Conservation (phyloP, 2,329 filamentous ascomycete species). For the Drechmeria coniospora region DNA sequence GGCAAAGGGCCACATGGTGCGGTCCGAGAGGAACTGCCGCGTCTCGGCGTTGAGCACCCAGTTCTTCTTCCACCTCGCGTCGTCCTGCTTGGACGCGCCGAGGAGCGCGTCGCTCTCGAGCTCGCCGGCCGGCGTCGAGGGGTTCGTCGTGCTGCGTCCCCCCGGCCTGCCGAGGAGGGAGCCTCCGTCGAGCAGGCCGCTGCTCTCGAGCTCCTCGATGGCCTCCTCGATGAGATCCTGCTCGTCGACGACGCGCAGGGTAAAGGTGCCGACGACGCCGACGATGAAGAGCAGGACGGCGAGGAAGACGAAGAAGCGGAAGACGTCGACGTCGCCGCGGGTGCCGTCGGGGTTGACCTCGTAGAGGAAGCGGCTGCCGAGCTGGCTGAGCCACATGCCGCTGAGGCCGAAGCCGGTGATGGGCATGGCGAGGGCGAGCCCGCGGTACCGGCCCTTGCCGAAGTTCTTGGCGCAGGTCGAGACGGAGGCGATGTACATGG, state of each 20-base stretch:
- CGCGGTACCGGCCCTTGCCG: slow-evolving; percentile 72
- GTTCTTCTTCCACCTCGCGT: slow-evolving; percentile 58
- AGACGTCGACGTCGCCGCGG: slow-evolving; percentile 54
- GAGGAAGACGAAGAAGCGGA: slow-evolving; percentile 78
- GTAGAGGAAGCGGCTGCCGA: slow-evolving; percentile 64
- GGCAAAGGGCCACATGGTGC: slow-evolving; percentile 92
- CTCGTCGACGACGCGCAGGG: slow-evolving; percentile 67
- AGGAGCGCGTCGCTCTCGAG: slow-evolving; percentile 27
- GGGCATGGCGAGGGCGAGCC: slow-evolving; percentile 74
- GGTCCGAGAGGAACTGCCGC: slow-evolving; percentile 65
- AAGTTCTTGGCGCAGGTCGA: slow-evolving; percentile 98
- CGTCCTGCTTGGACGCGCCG: slow-evolving; percentile 26
- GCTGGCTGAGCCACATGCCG: slow-evolving; percentile 89
- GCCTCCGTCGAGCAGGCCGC: slow-evolving; percentile 64
- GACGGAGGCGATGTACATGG: slow-evolving; percentile 82
- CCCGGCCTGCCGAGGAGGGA: slow-evolving; percentile 48
- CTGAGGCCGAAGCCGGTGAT: slow-evolving; percentile 89
- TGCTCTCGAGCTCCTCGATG: slow-evolving; percentile 79
- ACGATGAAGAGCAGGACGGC: slow-evolving; percentile 53
- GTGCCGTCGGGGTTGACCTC: slow-evolving; percentile 50
- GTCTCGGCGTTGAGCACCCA: slow-evolving; percentile 90
- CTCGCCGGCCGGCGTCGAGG: slow-evolving; percentile 27
- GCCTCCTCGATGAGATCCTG: slow-evolving; percentile 79
- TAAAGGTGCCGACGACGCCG: slow-evolving; percentile 59
- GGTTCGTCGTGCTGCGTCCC: slow-evolving; percentile 38